Evolutionary conservation across 2,329 filamentous ascomycete species (phyloP).

Genomic region (Colletotrichum sp.): DNA sequence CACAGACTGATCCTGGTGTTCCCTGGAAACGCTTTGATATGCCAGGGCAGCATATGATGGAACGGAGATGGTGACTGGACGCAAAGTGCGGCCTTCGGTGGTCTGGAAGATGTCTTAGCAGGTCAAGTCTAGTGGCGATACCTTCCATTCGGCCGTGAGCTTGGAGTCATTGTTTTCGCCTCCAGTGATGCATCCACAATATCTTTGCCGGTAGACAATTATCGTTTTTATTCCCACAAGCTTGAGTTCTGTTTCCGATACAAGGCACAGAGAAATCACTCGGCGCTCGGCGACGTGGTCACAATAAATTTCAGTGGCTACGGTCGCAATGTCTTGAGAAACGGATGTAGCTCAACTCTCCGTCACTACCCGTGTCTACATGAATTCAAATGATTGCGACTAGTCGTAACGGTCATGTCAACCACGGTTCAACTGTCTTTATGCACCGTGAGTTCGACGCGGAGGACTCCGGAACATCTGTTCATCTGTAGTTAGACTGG

Average conservation of each 20-base stretch:
- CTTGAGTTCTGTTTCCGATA: not conserved
- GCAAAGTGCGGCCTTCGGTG: not conserved
- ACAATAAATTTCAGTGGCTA: not conserved
- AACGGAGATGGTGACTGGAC: not conserved
- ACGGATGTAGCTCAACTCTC: not conserved
- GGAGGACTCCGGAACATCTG: not conserved
- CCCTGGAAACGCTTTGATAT: not conserved
- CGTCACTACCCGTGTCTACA: not conserved
- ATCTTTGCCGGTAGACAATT: accelerated
- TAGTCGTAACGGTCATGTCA: not conserved
- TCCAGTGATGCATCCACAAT: not conserved
- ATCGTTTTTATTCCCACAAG: not conserved
- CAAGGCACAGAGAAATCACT: not conserved
- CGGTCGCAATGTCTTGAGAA: not conserved
- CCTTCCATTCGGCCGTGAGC: too few relatives aligned
- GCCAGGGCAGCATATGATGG: not conserved
- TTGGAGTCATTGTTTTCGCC: not conserved
- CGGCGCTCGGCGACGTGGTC: not conserved
- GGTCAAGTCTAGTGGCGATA: not conserved
- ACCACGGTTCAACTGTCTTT: not conserved
- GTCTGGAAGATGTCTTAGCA: not conserved
- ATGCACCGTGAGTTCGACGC: not conserved
- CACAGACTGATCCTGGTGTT: not conserved
- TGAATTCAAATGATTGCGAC: not conserved
- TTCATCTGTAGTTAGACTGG: not conserved